Conservation (phyloP, 140 eudicot species). For the Stevia rebaudiana region DNA sequence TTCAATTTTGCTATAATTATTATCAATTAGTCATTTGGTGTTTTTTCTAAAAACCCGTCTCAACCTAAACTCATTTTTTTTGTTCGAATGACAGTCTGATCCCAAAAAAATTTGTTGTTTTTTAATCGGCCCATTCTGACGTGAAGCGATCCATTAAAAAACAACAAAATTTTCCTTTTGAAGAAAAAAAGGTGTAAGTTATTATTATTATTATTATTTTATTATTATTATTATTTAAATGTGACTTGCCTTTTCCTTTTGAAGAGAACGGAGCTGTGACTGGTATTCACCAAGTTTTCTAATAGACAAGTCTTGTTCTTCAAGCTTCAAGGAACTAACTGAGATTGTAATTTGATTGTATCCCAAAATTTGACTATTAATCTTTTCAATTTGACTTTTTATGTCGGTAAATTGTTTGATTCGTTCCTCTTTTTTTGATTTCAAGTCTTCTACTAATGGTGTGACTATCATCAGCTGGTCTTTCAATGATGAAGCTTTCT, state of each 20-base stretch:
- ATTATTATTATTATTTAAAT: too few species aligned
- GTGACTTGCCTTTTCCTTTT: slow-evolving; percentile 65
- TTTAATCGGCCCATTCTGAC: too few species aligned
- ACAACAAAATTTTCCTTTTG: too few species aligned
- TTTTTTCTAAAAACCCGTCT: too few species aligned
- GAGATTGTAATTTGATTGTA: slow-evolving; percentile 32
- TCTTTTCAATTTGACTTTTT: slow-evolving; percentile 56
- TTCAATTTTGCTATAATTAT: background rate
- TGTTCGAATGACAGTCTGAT: too few species aligned
- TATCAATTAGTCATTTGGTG: background rate
- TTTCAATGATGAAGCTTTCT: slow-evolving; percentile 52
- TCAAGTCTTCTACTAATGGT: slow-evolving; percentile 57
- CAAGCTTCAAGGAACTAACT: slow-evolving; percentile 36
- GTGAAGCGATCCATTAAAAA: too few species aligned
- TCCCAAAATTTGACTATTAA: slow-evolving; percentile 55
- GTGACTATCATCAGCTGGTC: slow-evolving; percentile 57
- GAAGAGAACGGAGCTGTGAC: slow-evolving; percentile 49
- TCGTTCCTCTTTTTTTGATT: slow-evolving; percentile 51
- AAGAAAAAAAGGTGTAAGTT: too few species aligned
- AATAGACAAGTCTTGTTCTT: slow-evolving; percentile 65
- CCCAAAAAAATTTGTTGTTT: too few species aligned
- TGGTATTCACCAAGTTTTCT: slow-evolving; percentile 69
- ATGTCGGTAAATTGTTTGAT: slow-evolving; percentile 59
- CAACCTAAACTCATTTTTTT: too few species aligned
- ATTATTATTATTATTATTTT: too few species aligned